Evolutionary conservation across 2,329 filamentous ascomycete species (phyloP).

Genomic region (Fonsecaea monophora): DNA sequence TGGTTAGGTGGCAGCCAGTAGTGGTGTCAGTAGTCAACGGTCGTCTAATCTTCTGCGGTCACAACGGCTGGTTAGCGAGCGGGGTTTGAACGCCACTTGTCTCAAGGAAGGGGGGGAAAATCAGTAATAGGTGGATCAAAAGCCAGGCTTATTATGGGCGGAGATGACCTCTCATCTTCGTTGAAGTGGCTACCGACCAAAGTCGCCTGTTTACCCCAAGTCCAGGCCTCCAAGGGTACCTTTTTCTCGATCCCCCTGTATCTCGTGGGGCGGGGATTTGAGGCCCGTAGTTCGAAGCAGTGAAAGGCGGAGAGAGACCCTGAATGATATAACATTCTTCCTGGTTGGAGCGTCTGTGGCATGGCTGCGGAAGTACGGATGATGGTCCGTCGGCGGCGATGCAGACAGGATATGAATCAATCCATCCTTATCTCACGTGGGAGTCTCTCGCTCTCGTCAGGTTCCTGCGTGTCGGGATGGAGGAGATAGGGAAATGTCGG

Average conservation of each 20-base stretch:
- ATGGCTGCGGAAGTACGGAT: conserved; percentile 2
- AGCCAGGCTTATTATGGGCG: neutral
- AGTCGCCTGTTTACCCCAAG: neutral
- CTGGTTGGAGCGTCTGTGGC: neutral
- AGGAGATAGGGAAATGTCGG: neutral
- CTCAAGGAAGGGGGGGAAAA: neutral
- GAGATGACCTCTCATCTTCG: conserved; percentile 7
- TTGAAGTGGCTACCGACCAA: neutral
- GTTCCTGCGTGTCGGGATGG: neutral
- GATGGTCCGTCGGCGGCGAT: neutral
- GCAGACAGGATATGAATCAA: neutral
- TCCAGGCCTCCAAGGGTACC: conserved; percentile 2
- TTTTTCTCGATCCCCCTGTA: neutral
- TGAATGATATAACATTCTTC: conserved; percentile 6
- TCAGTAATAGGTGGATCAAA: neutral
- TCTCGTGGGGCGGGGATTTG: neutral
- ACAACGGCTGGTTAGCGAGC: neutral
- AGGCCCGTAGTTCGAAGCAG: neutral
- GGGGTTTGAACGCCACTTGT: conserved; percentile 2
- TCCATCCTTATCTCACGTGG: conserved; percentile 6
- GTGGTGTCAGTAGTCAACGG: too few species aligned
- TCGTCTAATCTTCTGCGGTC: neutral
- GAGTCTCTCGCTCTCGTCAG: neutral
- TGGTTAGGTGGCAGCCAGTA: neutral
- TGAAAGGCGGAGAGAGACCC: neutral